phyloP scores from a whole-genome alignment of 306 rosid species.

The Pyrus bretschneideri region DNA sequence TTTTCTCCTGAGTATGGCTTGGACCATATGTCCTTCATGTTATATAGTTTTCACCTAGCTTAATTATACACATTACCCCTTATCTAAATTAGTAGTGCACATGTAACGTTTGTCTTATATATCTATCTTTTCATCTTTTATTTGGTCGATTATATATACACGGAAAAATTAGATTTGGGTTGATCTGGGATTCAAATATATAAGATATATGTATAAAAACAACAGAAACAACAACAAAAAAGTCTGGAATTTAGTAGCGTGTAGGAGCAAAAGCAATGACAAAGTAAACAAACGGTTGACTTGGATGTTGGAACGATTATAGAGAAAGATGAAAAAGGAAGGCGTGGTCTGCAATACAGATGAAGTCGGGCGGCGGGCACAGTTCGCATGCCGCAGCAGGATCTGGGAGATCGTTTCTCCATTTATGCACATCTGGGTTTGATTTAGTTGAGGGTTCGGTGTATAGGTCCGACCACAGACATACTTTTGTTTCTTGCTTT shows the following conservation, averaged over 20 bases:
- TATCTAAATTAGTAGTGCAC: no score
- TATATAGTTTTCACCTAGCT: no score
- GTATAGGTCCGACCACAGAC: constrained; percentile 7
- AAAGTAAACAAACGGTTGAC: not conserved
- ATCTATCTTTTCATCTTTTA: no score
- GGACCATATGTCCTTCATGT: no score
- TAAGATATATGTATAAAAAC: not conserved
- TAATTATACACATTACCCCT: no score
- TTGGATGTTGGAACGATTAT: not conserved
- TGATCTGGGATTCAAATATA: not conserved
- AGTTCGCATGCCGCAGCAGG: not conserved
- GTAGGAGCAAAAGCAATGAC: not conserved
- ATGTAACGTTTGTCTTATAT: no score
- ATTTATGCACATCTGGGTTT: not conserved
- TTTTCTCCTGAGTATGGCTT: no score
- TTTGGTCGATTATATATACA: no score
- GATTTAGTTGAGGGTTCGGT: not conserved
- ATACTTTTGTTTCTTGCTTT: not conserved
- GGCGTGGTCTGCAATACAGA: not conserved
- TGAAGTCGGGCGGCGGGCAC: not conserved
- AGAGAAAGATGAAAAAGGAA: not conserved
- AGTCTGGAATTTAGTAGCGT: not conserved
- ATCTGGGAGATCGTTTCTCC: not conserved
- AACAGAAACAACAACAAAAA: not conserved
- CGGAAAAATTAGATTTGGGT: not conserved